Conservation (phyloP, 1,284 basidiomycete genomes). For the Sphaerobolus stellatus region DNA sequence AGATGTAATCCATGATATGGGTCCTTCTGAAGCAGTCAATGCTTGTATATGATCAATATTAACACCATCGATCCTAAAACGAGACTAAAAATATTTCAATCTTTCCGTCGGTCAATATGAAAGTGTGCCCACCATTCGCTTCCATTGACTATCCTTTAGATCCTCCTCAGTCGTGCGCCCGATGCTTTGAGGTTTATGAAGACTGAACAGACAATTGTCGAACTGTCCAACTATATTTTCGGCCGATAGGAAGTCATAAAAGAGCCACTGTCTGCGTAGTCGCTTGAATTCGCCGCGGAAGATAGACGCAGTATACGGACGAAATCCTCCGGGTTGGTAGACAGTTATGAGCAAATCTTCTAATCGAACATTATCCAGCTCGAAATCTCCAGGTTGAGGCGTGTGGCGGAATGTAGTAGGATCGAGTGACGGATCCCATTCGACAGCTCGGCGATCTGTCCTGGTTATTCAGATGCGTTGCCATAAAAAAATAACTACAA, state of each 20-base stretch:
- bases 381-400: constrained; percentile 82
- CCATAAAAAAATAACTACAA: constrained; percentile 24
- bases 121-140: constrained; percentile 71
- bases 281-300: constrained; percentile 89
- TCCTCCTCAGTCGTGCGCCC: constrained; percentile 86
- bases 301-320: constrained; percentile 93
- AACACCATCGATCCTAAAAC: constrained; percentile 94
- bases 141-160: constrained; percentile 77
- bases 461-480: not conserved
- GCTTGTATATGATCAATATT: constrained; percentile 96
- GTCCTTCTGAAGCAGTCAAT: constrained; percentile 79
- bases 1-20: constrained; percentile 95
- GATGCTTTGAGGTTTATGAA: constrained; percentile 96
- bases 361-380: constrained; percentile 84
- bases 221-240: constrained; percentile 97
- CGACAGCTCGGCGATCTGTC: constrained; percentile 85
- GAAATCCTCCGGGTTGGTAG: constrained; percentile 90
- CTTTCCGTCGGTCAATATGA: constrained; percentile 7
- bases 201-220: constrained; percentile 95
- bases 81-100: constrained; percentile 59
- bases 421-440: constrained; percentile 81
- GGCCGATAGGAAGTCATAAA: constrained; percentile 89
- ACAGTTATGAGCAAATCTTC: constrained; percentile 95
- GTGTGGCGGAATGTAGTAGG: constrained; percentile 81
- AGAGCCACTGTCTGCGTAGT: constrained; percentile 92